Percentiles rank a stretch among this genome's conserved stretches.
Conservation (phyloP, 176 grass and related monocot species). For the Puya raimondii region DNA sequence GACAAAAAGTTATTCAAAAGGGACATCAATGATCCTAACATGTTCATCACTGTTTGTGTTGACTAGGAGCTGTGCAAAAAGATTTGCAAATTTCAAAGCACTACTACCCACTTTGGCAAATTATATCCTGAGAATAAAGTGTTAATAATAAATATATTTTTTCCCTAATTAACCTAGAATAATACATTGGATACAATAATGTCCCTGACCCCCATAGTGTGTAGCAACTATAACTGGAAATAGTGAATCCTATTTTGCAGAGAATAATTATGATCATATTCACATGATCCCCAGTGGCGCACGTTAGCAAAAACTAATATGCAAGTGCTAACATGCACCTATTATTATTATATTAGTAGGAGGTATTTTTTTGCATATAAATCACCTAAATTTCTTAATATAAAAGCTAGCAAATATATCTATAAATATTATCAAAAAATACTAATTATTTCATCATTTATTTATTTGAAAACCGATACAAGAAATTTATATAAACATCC, state of each 20-base stretch:
- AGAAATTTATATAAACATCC: not conserved
- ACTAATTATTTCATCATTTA: not conserved
- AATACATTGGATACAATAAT: constrained; percentile 15
- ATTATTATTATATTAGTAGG: not conserved
- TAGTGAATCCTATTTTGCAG: too few species aligned
- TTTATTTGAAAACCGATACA: not conserved
- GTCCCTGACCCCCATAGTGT: not conserved
- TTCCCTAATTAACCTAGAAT: constrained; percentile 22
- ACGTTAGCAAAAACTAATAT: constrained; percentile 6
- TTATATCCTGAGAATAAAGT: not conserved
- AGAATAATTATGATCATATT: constrained; percentile 27
- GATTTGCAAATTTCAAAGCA: not conserved
- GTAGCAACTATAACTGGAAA: too few species aligned
- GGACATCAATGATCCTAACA: too few species aligned
- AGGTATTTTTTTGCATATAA: constrained; percentile 2
- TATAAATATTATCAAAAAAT: not conserved
- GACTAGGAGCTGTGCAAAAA: too few species aligned
- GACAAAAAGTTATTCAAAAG: too few species aligned
- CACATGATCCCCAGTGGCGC: constrained; percentile 19
- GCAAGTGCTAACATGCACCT: not conserved
- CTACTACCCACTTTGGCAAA: not conserved
- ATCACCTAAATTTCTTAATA: constrained; percentile 3
- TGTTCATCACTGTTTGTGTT: too few species aligned
- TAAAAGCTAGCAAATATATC: not conserved
- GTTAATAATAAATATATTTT: not conserved